Conservation (phyloP, 345 rosid species). For the Linum trigynum region DNA sequence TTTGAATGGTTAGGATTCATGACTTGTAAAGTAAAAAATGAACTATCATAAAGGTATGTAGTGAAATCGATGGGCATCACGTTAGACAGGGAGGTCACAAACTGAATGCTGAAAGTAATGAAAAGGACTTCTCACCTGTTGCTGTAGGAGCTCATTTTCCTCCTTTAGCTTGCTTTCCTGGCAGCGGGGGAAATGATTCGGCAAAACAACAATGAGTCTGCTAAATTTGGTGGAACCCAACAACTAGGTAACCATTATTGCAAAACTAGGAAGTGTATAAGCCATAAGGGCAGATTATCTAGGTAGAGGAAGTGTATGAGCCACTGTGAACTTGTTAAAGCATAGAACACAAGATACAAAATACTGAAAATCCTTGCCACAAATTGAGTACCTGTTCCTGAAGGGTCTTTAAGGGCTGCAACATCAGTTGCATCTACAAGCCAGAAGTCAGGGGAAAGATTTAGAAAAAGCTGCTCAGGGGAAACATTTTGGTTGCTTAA, state of each 20-base stretch:
- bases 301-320: no score
- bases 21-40: no score
- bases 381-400: slow-evolving; percentile 31
- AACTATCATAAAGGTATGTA: no score
- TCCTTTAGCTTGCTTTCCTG: slow-evolving; percentile 30
- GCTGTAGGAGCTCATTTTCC: slow-evolving; percentile 26
- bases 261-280: no score
- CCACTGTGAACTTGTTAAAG: background rate
- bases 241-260: no score
- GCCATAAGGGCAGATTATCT: no score
- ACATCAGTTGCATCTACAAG: slow-evolving; percentile 29
- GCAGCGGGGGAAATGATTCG: background rate
- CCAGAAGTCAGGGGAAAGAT: background rate
- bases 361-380: background rate
- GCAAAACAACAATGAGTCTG: no score
- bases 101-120: background rate
- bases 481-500: no score
- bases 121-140: slow-evolving; percentile 20
- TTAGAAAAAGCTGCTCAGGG: no score
- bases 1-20: no score
- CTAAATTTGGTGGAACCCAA: no score
- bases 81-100: background rate
- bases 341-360: background rate
- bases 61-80: background rate
- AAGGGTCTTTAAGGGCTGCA: slow-evolving; percentile 24